phyloP scores from a whole-genome alignment of 169 alveolate species.

The Besnoitia besnoiti region DNA sequence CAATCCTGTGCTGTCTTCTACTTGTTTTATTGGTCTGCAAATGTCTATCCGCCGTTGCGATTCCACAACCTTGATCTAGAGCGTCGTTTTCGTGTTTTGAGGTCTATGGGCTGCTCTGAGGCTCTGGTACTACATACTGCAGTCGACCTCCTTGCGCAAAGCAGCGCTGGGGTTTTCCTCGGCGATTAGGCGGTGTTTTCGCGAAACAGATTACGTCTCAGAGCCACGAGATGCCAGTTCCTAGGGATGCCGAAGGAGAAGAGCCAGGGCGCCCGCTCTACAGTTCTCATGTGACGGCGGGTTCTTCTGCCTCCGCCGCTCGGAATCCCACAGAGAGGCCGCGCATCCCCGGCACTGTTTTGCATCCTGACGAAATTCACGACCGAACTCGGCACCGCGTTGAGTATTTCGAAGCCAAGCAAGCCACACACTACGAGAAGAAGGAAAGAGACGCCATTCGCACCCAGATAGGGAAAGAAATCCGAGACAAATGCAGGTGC shows the following conservation, averaged over 20 bases:
- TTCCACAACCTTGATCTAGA: too few relatives aligned
- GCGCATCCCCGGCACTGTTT: neutral
- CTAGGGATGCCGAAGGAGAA: neutral
- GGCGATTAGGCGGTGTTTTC: too few relatives aligned
- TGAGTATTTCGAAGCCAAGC: constrained; percentile 30
- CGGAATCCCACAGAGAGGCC: neutral
- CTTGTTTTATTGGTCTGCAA: too few relatives aligned
- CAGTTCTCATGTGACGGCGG: neutral
- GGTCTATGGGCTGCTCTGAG: too few relatives aligned
- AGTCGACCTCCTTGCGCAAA: too few relatives aligned
- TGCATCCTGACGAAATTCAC: constrained; percentile 8
- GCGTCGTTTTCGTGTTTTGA: too few relatives aligned
- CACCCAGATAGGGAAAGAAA: constrained; percentile 25
- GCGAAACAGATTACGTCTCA: neutral
- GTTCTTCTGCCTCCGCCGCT: neutral
- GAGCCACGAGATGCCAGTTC: neutral
- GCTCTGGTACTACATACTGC: too few relatives aligned
- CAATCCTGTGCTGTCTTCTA: too few relatives aligned
- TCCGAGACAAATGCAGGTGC: constrained; percentile 57
- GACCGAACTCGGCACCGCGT: constrained; percentile 31
- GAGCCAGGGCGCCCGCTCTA: neutral
- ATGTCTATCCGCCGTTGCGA: too few relatives aligned
- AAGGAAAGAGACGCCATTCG: constrained; percentile 35
- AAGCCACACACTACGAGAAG: constrained; percentile 18
- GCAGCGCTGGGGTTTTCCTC: too few relatives aligned